Percentiles rank a stretch among this genome's conserved stretches.
Conservation (phyloP, 106 monocot species). For the Acorus gramineus region DNA sequence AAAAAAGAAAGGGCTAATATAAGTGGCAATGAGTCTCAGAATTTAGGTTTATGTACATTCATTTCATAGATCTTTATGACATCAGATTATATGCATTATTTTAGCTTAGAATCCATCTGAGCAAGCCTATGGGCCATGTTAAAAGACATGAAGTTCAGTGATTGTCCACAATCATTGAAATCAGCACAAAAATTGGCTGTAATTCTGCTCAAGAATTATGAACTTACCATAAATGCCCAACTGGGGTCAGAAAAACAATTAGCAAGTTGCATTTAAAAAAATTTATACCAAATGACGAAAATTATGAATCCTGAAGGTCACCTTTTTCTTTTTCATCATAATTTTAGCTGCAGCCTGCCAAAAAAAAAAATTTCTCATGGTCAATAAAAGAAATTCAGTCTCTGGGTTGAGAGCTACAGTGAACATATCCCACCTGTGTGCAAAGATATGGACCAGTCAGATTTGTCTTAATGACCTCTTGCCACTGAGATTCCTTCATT, state of each 20-base stretch:
- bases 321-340: conserved; percentile 97
- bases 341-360: conserved; percentile 77
- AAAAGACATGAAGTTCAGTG: too few relatives aligned
- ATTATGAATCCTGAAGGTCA: conserved; percentile 1
- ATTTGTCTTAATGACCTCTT: conserved; percentile 85
- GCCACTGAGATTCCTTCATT: conserved; percentile 90
- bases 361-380: conserved; percentile 3
- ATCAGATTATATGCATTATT: too few relatives aligned
- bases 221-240: too few relatives aligned
- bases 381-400: neutral
- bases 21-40: too few relatives aligned
- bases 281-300: neutral
- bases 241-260: neutral
- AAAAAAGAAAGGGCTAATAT: too few relatives aligned
- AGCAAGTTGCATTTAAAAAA: neutral
- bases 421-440: conserved; percentile 44
- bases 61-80: too few relatives aligned
- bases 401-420: neutral
- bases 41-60: too few relatives aligned
- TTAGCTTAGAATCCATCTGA: too few relatives aligned
- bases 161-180: too few relatives aligned
- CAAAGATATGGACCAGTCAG: conserved; percentile 88
- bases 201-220: too few relatives aligned
- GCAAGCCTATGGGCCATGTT: too few relatives aligned
- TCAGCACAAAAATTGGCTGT: too few relatives aligned